Percentiles rank a stretch among this genome's conserved stretches.
These are phyloP conservation scores for Podospora anserina DNA, from an alignment of 495 filamentous ascomycete species.

Conservation along the genomic window DNA sequence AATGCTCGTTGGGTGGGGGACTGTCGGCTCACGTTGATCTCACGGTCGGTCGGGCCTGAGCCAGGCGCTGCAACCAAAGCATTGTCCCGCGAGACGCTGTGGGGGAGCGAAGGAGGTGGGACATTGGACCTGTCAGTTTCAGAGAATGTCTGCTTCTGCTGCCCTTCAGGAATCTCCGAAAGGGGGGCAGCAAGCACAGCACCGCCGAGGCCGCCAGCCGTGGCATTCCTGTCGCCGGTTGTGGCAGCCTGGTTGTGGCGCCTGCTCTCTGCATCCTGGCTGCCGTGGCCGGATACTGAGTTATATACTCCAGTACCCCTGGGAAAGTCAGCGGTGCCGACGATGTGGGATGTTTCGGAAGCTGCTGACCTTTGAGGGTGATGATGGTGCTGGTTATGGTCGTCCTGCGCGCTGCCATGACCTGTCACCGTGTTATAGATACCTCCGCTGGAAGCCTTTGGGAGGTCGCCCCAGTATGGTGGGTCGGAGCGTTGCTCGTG, in stretches of 20 bases:
- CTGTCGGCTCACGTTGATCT: neutral
- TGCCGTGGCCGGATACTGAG: slow-evolving; percentile 27
- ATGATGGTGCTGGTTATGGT: slow-evolving; percentile 33
- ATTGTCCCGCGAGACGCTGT: slow-evolving; percentile 13
- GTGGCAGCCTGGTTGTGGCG: slow-evolving; percentile 17
- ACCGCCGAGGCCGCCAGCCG: neutral
- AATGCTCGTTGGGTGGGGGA: slow-evolving; percentile 7
- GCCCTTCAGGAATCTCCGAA: slow-evolving; percentile 17
- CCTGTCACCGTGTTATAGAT: slow-evolving; percentile 45
- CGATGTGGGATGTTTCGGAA: slow-evolving; percentile 23
- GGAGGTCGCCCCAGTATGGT: slow-evolving; percentile 41
- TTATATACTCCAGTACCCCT: slow-evolving; percentile 29
- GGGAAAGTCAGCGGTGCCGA: slow-evolving; percentile 20
- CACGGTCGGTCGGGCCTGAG: neutral
- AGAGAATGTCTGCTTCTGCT: neutral
- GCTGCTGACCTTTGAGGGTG: slow-evolving; percentile 21
- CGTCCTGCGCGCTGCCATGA: slow-evolving; percentile 40
- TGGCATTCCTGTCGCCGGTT: slow-evolving; percentile 5
- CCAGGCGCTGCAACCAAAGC: slow-evolving; percentile 10
- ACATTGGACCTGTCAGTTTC: neutral
- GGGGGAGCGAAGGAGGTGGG: slow-evolving; percentile 12
- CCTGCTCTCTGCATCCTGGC: slow-evolving; percentile 25
- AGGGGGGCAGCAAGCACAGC: slow-evolving; percentile 18
- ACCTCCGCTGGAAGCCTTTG: slow-evolving; percentile 30
- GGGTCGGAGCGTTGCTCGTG: neutral